Evolutionary conservation across 148 eudicot genomes (phyloP).

Genomic region (Euryodendron excelsum): DNA sequence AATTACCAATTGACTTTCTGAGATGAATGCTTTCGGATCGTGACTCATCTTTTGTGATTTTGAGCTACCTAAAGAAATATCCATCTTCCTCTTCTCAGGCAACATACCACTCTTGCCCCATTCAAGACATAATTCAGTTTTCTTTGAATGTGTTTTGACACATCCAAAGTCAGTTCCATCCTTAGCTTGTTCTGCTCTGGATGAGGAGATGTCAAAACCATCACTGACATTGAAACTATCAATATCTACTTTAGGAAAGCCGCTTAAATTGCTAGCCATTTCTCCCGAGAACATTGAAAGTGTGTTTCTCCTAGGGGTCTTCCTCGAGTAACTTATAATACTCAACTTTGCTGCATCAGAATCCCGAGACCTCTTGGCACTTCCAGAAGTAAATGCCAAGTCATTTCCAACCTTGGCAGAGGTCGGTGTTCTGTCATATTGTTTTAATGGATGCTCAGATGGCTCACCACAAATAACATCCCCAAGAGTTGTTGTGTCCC

Average conservation of each 20-base stretch:
- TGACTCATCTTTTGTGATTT: conserved; percentile 36
- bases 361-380: conserved; percentile 32
- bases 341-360: conserved; percentile 27
- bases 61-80: conserved; percentile 35
- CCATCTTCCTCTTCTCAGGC: conserved; percentile 50
- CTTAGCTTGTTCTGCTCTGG: conserved; percentile 21
- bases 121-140: conserved; percentile 12
- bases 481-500: conserved; percentile 15
- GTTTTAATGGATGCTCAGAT: conserved; percentile 8
- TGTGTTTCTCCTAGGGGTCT: conserved; percentile 35
- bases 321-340: conserved; percentile 31
- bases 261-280: conserved; percentile 21
- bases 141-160: conserved; percentile 20
- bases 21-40: background rate
- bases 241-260: conserved; percentile 12
- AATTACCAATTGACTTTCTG: conserved; percentile 15
- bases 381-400: conserved; percentile 28
- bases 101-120: conserved; percentile 19
- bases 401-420: conserved; percentile 26
- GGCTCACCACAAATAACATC: conserved; percentile 26
- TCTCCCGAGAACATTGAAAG: conserved; percentile 19
- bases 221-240: conserved; percentile 14
- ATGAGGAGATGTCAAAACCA: conserved; percentile 23
- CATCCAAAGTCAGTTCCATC: conserved; percentile 18
- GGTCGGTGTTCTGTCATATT: conserved; percentile 9